These are phyloP conservation scores for Trypanosoma theileri DNA, from an alignment of 208 protist genomes.

Conservation along the genomic window DNA sequence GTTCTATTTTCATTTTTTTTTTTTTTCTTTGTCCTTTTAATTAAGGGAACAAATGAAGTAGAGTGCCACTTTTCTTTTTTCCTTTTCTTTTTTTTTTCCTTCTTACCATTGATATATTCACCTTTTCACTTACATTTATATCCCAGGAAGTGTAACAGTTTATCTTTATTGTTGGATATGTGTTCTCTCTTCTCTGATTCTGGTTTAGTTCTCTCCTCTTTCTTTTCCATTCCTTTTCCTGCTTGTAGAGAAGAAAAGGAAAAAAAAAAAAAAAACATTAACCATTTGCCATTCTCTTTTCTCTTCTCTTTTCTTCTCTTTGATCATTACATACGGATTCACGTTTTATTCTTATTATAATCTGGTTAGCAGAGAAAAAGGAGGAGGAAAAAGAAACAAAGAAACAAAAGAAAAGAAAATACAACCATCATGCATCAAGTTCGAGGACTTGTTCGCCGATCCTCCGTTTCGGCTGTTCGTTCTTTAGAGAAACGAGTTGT, in stretches of 20 bases:
- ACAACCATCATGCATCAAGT: constrained; percentile 51
- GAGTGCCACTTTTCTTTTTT: background rate
- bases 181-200: background rate
- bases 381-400: background rate
- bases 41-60: background rate
- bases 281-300: background rate
- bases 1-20: background rate
- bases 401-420: constrained; percentile 13
- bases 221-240: background rate
- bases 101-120: constrained; percentile 5
- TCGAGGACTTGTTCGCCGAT: constrained; percentile 46
- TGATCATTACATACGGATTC: constrained; percentile 1
- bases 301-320: constrained; percentile 10
- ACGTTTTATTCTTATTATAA: background rate
- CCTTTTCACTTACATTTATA: background rate
- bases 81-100: constrained; percentile 8
- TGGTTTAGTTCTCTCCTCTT: background rate
- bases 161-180: background rate
- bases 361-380: background rate
- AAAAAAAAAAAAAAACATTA: too few species aligned
- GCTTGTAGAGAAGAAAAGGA: too few species aligned
- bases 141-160: too few species aligned
- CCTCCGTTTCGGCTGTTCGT: constrained; percentile 27
- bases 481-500: constrained; percentile 27
- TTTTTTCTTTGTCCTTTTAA: background rate